These are phyloP conservation scores for Gomphus bonarii DNA, from an alignment of 1,284 basidiomycete species.

Conservation along the genomic window DNA sequence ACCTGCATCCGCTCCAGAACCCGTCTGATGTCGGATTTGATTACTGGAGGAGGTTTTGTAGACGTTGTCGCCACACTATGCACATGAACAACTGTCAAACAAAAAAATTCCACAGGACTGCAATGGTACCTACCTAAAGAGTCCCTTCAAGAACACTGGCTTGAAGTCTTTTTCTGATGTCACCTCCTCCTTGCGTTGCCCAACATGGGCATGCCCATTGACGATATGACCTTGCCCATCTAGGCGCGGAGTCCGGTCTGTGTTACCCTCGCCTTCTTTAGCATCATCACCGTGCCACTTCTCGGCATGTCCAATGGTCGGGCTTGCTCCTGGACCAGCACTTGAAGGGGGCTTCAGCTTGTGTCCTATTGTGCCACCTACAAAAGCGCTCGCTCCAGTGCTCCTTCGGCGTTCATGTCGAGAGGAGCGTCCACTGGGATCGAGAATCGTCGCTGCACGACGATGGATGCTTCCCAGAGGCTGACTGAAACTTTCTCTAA, in stretches of 20 bases:
- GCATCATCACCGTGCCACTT: slow-evolving; percentile 16
- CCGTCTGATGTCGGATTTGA: slow-evolving; percentile 77
- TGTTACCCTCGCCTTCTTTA: slow-evolving; percentile 3
- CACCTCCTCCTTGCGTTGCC: slow-evolving; percentile 19
- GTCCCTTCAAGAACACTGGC: slow-evolving; percentile 80
- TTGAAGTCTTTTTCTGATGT: slow-evolving; percentile 61
- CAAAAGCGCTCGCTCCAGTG: slow-evolving; percentile 45
- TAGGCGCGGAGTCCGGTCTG: slow-evolving; percentile 16
- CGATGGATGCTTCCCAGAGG: slow-evolving; percentile 48
- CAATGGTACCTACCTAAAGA: slow-evolving; percentile 59
- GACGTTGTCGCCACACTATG: slow-evolving; percentile 87
- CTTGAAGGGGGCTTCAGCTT: slow-evolving; percentile 58
- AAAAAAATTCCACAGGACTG: not conserved
- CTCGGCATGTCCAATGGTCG: slow-evolving; percentile 20
- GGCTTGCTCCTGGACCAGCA: slow-evolving; percentile 26
- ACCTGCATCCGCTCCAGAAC: slow-evolving; percentile 93
- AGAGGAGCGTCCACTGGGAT: slow-evolving; percentile 45
- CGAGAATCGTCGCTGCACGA: slow-evolving; percentile 63
- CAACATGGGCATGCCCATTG: slow-evolving; percentile 15
- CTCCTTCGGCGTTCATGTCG: slow-evolving; percentile 71
- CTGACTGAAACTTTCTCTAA: slow-evolving; percentile 43
- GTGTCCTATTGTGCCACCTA: slow-evolving; percentile 50
- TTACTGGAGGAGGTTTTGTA: slow-evolving; percentile 73
- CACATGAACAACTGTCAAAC: not conserved
- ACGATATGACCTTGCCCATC: slow-evolving; percentile 23